phyloP scores from a whole-genome alignment of 345 rosid genomes.

The Lepidium africanum region DNA sequence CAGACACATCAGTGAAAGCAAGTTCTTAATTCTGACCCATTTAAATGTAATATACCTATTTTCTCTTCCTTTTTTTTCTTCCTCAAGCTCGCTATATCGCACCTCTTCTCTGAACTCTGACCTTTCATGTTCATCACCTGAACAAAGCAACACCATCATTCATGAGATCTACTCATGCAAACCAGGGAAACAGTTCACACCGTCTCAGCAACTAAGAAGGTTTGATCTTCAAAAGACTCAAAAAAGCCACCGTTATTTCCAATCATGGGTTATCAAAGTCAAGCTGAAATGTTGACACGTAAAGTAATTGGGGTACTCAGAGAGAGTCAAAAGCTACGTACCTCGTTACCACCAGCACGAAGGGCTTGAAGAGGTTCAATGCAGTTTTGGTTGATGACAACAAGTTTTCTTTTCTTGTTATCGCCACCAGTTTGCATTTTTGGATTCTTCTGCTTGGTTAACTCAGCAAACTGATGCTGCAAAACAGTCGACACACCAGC shows the following conservation, averaged over 20 bases:
- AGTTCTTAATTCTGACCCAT: neutral
- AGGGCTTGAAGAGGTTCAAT: conserved; percentile 96
- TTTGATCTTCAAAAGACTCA: neutral
- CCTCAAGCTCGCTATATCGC: conserved; percentile 34
- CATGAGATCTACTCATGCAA: neutral
- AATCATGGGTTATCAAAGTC: neutral
- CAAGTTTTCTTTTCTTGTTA: conserved; percentile 49
- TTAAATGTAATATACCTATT: conserved; percentile 40
- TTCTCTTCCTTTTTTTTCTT: conserved; percentile 79
- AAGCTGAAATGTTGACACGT: neutral
- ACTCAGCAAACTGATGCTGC: conserved; percentile 71
- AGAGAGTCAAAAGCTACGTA: conserved; percentile 11
- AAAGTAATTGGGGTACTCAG: neutral
- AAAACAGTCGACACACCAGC: conserved; percentile 64
- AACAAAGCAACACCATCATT: neutral
- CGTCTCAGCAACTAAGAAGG: neutral
- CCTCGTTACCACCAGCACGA: conserved; percentile 65
- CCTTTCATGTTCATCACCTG: conserved; percentile 63
- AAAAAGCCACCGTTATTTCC: neutral
- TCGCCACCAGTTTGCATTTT: conserved; percentile 25
- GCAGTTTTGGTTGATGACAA: conserved; percentile 78
- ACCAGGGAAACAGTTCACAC: neutral
- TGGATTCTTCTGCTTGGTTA: conserved; percentile 40
- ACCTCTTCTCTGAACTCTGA: conserved; percentile 46
- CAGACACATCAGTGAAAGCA: neutral